A percentile compares a stretch with the other conserved stretches of the same genome.
Conservation (phyloP, 2,329 filamentous ascomycete species). For the Colletotrichum sp. region DNA sequence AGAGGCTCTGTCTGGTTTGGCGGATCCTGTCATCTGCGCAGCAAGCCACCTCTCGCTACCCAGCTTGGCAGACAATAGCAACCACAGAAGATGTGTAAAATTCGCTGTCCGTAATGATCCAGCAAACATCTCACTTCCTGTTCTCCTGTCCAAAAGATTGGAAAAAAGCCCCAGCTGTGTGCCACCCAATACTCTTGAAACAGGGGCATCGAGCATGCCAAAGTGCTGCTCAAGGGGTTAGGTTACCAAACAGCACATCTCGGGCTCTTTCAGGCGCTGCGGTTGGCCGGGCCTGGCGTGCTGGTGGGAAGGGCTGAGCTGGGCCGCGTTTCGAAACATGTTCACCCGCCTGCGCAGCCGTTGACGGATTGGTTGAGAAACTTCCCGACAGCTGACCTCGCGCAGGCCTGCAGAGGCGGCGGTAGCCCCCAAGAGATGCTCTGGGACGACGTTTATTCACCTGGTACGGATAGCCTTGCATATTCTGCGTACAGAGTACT, state of each 20-base stretch:
- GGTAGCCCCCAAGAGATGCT: background rate
- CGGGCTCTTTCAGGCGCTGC: background rate
- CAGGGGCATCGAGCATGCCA: conserved; percentile 5
- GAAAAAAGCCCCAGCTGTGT: background rate
- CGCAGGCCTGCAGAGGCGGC: background rate
- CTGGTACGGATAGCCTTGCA: background rate
- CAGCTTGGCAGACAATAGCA: background rate
- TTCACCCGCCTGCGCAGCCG: background rate
- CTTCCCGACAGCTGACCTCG: background rate
- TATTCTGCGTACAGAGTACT: background rate
- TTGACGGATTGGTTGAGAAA: conserved; percentile 10
- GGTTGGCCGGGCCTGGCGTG: conserved; percentile 2
- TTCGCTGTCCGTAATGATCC: too few species aligned
- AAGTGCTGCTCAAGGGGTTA: background rate
- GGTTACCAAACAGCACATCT: background rate
- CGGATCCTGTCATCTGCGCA: conserved; percentile 11
- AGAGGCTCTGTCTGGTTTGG: background rate
- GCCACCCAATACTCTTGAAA: conserved; percentile 16
- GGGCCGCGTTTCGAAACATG: conserved; percentile 19
- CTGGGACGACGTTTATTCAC: background rate
- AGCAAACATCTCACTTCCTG: background rate
- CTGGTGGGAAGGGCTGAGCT: conserved; percentile 10
- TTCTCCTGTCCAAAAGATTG: background rate
- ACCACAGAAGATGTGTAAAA: background rate
- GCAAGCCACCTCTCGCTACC: background rate